phyloP scores from a whole-genome alignment of 2,329 filamentous ascomycete species.

The Bipolaris oryzae region DNA sequence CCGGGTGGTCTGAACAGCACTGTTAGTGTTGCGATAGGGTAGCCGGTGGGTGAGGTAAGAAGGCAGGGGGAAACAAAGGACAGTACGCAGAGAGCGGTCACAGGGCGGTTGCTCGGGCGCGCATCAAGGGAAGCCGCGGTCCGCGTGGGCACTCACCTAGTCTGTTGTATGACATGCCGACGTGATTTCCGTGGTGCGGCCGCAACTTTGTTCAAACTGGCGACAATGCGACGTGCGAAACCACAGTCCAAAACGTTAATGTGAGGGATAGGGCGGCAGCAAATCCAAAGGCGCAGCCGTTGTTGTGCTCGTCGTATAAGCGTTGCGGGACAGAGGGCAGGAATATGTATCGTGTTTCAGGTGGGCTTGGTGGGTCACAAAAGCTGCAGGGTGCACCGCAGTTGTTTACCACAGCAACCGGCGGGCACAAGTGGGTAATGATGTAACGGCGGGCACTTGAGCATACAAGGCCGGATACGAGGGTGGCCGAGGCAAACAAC shows the following conservation, averaged over 20 bases:
- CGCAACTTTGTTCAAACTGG: conserved; percentile 27
- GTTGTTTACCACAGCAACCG: conserved; percentile 45
- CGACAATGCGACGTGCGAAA: conserved; percentile 21
- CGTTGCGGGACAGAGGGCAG: conserved; percentile 20
- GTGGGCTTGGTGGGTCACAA: conserved; percentile 34
- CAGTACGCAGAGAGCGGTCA: background rate
- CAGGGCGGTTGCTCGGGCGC: too few species aligned
- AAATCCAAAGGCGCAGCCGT: conserved; percentile 15
- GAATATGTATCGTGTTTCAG: conserved; percentile 36
- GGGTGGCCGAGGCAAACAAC: too few species aligned
- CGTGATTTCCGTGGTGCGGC: conserved; percentile 22
- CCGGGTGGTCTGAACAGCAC: conserved; percentile 27
- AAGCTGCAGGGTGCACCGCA: conserved; percentile 15
- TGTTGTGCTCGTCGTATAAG: conserved; percentile 27
- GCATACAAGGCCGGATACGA: background rate
- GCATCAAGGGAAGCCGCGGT: too few species aligned
- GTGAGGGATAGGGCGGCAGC: conserved; percentile 17
- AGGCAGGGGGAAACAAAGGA: background rate
- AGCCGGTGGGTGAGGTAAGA: background rate
- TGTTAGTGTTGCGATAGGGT: conserved; percentile 9
- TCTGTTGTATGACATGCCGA: conserved; percentile 46
- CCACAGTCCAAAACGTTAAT: conserved; percentile 25
- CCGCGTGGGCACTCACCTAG: conserved; percentile 38
- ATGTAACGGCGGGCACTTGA: conserved; percentile 8
- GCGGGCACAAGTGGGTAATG: conserved; percentile 20